phyloP scores from a whole-genome alignment of 495 filamentous ascomycete genomes.

The Cryomyces minteri region DNA sequence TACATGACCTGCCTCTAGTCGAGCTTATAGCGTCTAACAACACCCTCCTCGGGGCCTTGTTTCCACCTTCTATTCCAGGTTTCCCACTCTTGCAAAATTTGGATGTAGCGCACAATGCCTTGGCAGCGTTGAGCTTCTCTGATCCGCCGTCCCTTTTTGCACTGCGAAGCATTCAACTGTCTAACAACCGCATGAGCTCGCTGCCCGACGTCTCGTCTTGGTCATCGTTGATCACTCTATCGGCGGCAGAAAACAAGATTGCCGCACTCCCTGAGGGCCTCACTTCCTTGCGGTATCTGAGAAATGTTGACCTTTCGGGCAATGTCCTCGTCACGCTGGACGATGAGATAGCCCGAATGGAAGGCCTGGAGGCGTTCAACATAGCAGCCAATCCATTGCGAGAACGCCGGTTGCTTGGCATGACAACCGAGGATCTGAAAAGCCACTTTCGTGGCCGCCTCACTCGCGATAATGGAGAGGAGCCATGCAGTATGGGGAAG shows the following conservation, averaged over 20 bases:
- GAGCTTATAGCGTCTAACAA: constrained; percentile 71
- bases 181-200: constrained; percentile 52
- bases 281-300: constrained; percentile 40
- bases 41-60: constrained; percentile 50
- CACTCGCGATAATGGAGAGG: too few species aligned
- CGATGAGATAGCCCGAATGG: too few species aligned
- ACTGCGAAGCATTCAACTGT: constrained; percentile 54
- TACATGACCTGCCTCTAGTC: constrained; percentile 47
- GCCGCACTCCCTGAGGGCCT: constrained; percentile 58
- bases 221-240: constrained; percentile 49
- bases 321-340: constrained; percentile 25
- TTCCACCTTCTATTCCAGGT: constrained; percentile 36
- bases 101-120: constrained; percentile 57
- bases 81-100: constrained; percentile 49
- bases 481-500: too few species aligned
- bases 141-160: constrained; percentile 41
- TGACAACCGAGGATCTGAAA: too few species aligned
- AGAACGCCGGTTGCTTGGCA: too few species aligned
- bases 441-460: too few species aligned
- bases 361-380: too few species aligned
- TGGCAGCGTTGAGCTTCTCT: constrained; percentile 35
- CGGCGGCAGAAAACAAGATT: constrained; percentile 66
- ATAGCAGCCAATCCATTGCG: too few species aligned
- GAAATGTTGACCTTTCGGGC: constrained; percentile 59
- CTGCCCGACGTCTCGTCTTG: constrained; percentile 57